Percentiles rank a stretch among this genome's conserved stretches.
Evolutionary conservation across 192 early-diverging fungal genomes (phyloP).

Genomic region (Allomyces macrogynus): DNA sequence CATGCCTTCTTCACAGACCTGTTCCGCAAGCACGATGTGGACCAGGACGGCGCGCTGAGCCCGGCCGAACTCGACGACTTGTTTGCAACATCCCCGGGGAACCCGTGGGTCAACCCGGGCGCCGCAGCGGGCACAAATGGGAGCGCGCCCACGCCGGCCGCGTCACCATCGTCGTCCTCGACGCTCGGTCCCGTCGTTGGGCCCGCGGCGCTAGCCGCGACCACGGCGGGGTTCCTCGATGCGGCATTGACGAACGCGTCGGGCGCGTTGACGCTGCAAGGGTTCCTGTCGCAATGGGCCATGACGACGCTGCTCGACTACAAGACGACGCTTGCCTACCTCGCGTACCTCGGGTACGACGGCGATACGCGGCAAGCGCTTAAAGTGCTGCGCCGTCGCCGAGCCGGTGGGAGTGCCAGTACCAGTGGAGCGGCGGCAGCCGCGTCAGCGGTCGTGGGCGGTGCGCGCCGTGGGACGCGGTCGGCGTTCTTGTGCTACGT

Average conservation of each 20-base stretch:
- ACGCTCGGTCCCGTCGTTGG: too few species aligned
- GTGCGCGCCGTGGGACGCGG: neutral
- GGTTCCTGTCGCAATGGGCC: slow-evolving; percentile 98
- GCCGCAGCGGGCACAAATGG: slow-evolving; percentile 65
- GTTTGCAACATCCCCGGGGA: slow-evolving; percentile 73
- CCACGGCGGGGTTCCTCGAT: too few species aligned
- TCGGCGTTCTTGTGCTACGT: slow-evolving; percentile 88
- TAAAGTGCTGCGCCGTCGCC: slow-evolving; percentile 48
- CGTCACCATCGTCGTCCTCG: too few species aligned
- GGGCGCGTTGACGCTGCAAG: slow-evolving; percentile 79
- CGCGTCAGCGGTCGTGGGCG: neutral
- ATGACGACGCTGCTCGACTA: slow-evolving; percentile 91
- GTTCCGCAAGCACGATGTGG: slow-evolving; percentile 82
- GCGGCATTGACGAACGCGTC: slow-evolving; percentile 50
- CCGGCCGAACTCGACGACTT: slow-evolving; percentile 60
- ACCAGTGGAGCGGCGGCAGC: neutral
- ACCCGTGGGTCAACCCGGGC: slow-evolving; percentile 75
- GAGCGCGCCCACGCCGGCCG: too few species aligned
- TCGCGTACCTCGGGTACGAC: slow-evolving; percentile 90
- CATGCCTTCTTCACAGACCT: slow-evolving; percentile 90
- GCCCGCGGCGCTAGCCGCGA: too few species aligned
- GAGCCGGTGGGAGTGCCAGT: slow-evolving; percentile 31
- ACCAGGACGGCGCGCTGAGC: slow-evolving; percentile 90
- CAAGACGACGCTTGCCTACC: slow-evolving; percentile 70
- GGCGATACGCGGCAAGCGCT: slow-evolving; percentile 76